Percentiles rank a stretch among this genome's conserved stretches.
These are phyloP conservation scores for Perkinsus olseni DNA, from an alignment of 169 alveolate species.

Conservation along the genomic window DNA sequence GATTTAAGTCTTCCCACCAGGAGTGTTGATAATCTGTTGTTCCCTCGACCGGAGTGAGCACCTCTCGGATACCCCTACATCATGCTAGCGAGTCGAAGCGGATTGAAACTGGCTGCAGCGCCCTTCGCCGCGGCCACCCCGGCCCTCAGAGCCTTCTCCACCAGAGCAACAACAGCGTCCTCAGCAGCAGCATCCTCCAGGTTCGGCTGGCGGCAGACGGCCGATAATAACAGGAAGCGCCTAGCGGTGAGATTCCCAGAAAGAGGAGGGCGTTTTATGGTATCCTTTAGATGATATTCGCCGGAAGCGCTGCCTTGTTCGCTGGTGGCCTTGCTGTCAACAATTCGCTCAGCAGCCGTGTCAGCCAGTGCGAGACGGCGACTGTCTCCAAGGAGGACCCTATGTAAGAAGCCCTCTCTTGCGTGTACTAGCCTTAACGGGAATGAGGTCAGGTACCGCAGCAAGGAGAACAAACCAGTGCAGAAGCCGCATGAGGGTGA, in stretches of 20 bases:
- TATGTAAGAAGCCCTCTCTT: not conserved
- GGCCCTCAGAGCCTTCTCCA: not conserved
- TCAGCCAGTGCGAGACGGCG: not conserved
- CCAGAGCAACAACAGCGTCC: not conserved
- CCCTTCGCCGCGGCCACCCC: not conserved
- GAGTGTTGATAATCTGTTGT: not conserved
- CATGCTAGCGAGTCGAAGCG: not conserved
- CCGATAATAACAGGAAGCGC: not conserved
- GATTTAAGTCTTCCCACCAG: not conserved
- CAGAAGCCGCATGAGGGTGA: not conserved
- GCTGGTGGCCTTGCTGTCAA: not conserved
- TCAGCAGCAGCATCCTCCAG: not conserved
- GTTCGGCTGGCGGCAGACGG: not conserved
- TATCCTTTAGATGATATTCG: not conserved
- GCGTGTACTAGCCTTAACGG: not conserved
- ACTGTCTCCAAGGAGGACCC: not conserved
- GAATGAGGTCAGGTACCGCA: not conserved
- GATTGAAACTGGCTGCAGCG: not conserved
- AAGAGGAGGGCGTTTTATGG: not conserved
- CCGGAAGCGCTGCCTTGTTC: not conserved
- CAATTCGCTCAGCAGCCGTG: not conserved
- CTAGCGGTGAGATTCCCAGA: not conserved
- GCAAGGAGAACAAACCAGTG: not conserved
- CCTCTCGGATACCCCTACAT: not conserved
- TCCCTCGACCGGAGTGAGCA: not conserved